Evolutionary conservation across 2,329 filamentous ascomycete species (phyloP), one percentile per base, ranked within the genome.

Genomic region (Aspergillus neotritici): DNA sequence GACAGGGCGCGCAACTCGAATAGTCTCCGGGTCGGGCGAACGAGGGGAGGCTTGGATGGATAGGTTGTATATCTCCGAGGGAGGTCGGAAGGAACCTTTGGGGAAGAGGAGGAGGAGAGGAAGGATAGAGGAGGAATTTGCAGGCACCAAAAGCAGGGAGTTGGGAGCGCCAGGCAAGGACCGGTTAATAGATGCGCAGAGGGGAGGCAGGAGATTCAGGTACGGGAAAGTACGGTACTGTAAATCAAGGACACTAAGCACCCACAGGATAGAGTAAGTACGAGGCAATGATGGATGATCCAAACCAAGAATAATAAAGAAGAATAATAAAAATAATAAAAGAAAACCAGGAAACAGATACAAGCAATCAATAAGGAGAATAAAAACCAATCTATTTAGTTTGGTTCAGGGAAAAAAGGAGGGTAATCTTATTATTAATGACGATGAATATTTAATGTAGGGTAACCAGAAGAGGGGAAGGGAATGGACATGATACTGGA

Each of bases 161-260:
- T 32, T 47, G 44, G 47, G 44, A 49, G 47, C 39, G 47, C 47
- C 48, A 50, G 47, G 49, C 42, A 50, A 47, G 33, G 45, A 52
- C 35, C 41, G 41, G 21, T 25, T 25, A 25, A 25, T 25, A 25
- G 21, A 25, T 25, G 21, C 21, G 21, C 21, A 25, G 21, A 25
- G 21, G 37, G 34, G 25, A 21, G 31, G 32, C 43, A 34, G 40
- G 35, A 34, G 8, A 53, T 21, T 16, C 25, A 40, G 35, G 13
- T 37, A 38, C 30, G 42, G 40, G 9, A 25, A 33, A 43, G 29
- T 43, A 43, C 28, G 16, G 15, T 25, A 25, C 21, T 25, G 21
- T 25, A 25, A 25, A 25, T 25, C 21, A 25, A 25, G 21, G 21
- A 25, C 21, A 9, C 21, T 17, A 17, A 25, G 21, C 21, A 25